A percentile compares a stretch with the other conserved stretches of the same genome.
These are phyloP conservation scores for Syzygium grande DNA, from an alignment of 345 rosid species.

Conservation along the genomic window DNA sequence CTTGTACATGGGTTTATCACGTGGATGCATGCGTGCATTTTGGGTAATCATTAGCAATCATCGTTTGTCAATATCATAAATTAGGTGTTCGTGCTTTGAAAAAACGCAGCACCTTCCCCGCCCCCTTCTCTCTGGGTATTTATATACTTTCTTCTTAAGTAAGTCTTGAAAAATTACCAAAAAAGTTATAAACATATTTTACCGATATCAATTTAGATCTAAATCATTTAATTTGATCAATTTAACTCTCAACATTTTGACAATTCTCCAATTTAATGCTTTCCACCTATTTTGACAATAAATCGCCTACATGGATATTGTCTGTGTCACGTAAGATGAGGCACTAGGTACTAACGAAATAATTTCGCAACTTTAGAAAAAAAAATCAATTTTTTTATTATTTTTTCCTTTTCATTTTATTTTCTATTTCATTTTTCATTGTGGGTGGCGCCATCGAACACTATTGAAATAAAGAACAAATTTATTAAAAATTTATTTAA, in stretches of 20 bases:
- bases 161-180: background rate
- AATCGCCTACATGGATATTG: rapidly evolving
- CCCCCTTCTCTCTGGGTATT: background rate
- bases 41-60: rapidly evolving
- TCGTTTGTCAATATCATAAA: background rate
- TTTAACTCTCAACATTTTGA: no score
- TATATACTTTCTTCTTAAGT: background rate
- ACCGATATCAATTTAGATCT: no score
- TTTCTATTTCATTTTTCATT: no score
- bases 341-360: no score
- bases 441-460: background rate
- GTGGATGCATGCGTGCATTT: background rate
- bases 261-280: no score
- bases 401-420: no score
- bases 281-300: no score
- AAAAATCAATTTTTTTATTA: no score
- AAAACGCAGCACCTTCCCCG: background rate
- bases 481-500: no score
- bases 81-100: background rate
- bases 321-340: rapidly evolving
- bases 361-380: background rate
- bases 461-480: background rate
- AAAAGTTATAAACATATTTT: no score
- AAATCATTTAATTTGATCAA: no score
- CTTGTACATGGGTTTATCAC: background rate